phyloP scores from a whole-genome alignment of 306 rosid genomes.

The Fragaria ananassa region DNA sequence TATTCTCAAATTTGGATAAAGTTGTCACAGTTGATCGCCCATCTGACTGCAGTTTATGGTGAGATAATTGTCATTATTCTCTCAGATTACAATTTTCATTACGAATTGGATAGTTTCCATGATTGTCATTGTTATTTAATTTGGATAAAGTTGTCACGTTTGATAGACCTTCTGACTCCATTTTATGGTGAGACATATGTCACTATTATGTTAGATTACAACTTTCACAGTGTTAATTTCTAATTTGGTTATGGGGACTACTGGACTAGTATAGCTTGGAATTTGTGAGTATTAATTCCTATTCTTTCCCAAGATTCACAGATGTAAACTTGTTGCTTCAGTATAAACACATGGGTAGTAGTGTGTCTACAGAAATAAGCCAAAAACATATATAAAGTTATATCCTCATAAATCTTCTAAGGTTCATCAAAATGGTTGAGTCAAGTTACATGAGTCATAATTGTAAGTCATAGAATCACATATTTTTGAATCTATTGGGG shows the following conservation, averaged over 20 bases:
- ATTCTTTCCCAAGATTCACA: too few species aligned
- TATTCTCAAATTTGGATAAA: conserved; percentile 77
- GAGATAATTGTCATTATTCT: conserved; percentile 29
- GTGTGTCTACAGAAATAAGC: background rate
- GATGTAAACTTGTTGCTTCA: too few species aligned
- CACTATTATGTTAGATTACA: background rate
- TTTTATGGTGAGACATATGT: conserved; percentile 57
- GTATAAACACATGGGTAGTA: too few species aligned
- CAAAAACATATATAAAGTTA: background rate
- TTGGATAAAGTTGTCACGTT: conserved; percentile 69
- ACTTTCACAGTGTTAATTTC: background rate
- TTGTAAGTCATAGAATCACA: background rate
- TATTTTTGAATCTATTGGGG: background rate
- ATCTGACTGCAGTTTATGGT: conserved; percentile 70
- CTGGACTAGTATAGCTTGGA: background rate
- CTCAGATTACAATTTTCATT: background rate
- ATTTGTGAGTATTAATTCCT: background rate
- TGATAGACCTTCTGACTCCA: conserved; percentile 63
- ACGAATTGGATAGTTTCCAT: background rate
- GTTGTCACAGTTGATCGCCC: conserved; percentile 68
- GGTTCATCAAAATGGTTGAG: background rate
- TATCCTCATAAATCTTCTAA: background rate
- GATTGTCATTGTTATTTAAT: conserved; percentile 44
- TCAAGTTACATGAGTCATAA: background rate
- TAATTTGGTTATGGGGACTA: background rate